A percentile compares a stretch with the other conserved stretches of the same genome.
Conservation (phyloP, 176 grass and related monocot species). For the Saccharum officinarum region DNA sequence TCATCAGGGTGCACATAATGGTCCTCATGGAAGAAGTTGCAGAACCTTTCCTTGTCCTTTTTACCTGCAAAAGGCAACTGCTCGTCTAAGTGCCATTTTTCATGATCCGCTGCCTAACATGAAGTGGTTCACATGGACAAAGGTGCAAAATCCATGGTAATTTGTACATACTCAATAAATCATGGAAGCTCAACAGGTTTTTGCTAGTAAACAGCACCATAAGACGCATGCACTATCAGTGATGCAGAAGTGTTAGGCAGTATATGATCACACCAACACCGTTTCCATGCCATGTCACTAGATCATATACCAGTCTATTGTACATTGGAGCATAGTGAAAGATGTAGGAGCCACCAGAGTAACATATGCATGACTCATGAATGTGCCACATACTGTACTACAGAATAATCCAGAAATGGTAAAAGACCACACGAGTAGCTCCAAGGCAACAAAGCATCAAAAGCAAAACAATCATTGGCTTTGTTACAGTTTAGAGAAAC, state of each 20-base stretch:
- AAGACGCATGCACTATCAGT: neutral
- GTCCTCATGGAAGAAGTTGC: slow-evolving; percentile 58
- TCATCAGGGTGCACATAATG: slow-evolving; percentile 57
- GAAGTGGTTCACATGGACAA: neutral
- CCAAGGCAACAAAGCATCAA: neutral
- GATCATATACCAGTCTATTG: neutral
- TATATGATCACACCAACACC: neutral
- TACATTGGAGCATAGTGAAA: neutral
- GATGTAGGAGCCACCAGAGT: neutral
- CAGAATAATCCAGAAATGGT: slow-evolving; percentile 5
- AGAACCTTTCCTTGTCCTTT: slow-evolving; percentile 42
- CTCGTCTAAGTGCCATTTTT: neutral
- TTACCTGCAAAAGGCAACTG: slow-evolving; percentile 43
- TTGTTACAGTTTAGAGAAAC: slow-evolving; percentile 22
- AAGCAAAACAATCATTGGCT: neutral
- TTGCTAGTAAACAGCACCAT: neutral
- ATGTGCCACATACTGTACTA: neutral
- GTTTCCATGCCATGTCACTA: neutral
- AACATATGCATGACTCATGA: neutral
- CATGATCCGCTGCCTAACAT: neutral
- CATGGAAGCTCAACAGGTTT: neutral
- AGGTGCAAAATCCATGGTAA: neutral
- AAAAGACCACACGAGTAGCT: neutral
- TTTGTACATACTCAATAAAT: neutral
- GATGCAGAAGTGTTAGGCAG: neutral